Base-by-base conservation (phyloP, 2,329 filamentous ascomycete genomes). In the Neodidymelliopsis sp. region DNA sequence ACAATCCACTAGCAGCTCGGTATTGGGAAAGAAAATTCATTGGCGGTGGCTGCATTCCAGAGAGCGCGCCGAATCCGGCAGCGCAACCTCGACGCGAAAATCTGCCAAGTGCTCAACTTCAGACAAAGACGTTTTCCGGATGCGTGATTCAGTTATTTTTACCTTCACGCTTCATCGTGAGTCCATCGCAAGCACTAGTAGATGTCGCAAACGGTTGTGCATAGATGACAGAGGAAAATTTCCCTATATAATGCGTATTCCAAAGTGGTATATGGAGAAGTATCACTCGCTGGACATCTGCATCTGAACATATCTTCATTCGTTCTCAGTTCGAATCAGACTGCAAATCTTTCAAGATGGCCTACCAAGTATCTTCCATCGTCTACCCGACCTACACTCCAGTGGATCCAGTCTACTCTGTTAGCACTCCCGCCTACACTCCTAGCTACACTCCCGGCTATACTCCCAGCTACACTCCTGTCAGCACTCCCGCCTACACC, bases 281-380 rank as follows among this genome's bases (percentile, higher is more conserved):
- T 29, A 49, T 39, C 47, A 44, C 34, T 49, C 47, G 39, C 29
- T 49, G 39, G 44, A 44, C 28, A 39, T 19, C 39, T 39, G 46
- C 40, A 39, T 39, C 30, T 25, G 35, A 39, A 39, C 34, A 49
- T 10, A 8, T 18, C 22, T 35, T 38, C 47, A 39, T 49, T 49
- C 47, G 47, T 44, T 49, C 39, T 30, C 35, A 29, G 39, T 49
- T 49, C 35, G 13, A 40, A 44, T 19, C 29, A 25, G 29, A 24
- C 15, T 44, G 44, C 35, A 49, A 39, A 19, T 44, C 40, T 39
- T 29, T 35, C 39, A 12, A 49, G 23, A 49, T 49, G 47, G 47
- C 47, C 47, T 49, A 49, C 47, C 34, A 49, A 34, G 47, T 44
- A 20, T 49, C 47, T 19, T 39, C 47, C 39, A 35, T 39, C 28